Conservation (phyloP, 345 rosid species). For the Leavenworthia alabamica region DNA sequence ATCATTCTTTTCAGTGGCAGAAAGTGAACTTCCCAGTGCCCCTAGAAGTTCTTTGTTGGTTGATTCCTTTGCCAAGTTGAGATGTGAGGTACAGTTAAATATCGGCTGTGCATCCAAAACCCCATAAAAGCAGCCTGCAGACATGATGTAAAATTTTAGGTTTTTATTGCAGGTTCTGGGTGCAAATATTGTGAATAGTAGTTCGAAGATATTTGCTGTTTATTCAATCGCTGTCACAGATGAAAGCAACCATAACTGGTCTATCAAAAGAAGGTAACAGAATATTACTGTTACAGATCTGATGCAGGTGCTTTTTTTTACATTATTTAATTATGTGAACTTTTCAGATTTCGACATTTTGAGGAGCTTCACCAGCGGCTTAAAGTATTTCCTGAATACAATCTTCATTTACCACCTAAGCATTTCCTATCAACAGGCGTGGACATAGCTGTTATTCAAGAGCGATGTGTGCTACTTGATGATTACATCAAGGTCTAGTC, state of each 20-base stretch:
- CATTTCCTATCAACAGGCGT: conserved; percentile 92
- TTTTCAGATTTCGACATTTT: conserved; percentile 86
- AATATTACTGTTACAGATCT: conserved; percentile 21
- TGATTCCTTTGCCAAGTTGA: conserved; percentile 75
- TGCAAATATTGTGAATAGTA: conserved; percentile 91
- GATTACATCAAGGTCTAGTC: conserved; percentile 70
- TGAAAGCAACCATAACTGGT: conserved; percentile 80
- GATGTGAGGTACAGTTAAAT: conserved; percentile 76
- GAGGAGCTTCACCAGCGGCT: conserved; percentile 97
- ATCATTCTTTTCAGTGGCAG: conserved; percentile 36
- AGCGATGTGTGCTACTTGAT: conserved; percentile 85
- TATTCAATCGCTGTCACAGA: conserved; percentile 91
- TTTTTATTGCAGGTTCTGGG: conserved; percentile 77
- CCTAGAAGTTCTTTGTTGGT: conserved; percentile 50
- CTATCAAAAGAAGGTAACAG: conserved; percentile 92
- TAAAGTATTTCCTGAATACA: conserved; percentile 80
- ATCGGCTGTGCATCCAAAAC: background rate
- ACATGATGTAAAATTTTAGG: conserved; percentile 18
- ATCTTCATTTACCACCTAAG: conserved; percentile 93
- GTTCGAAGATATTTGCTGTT: conserved; percentile 84
- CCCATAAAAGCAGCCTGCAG: conserved; percentile 6
- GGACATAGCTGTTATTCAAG: conserved; percentile 73
- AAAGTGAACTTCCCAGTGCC: conserved; percentile 41
- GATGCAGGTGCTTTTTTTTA: conserved; percentile 2
- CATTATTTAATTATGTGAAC: background rate